Conservation (phyloP, 495 filamentous ascomycete genomes). For the Penicillium canescens region DNA sequence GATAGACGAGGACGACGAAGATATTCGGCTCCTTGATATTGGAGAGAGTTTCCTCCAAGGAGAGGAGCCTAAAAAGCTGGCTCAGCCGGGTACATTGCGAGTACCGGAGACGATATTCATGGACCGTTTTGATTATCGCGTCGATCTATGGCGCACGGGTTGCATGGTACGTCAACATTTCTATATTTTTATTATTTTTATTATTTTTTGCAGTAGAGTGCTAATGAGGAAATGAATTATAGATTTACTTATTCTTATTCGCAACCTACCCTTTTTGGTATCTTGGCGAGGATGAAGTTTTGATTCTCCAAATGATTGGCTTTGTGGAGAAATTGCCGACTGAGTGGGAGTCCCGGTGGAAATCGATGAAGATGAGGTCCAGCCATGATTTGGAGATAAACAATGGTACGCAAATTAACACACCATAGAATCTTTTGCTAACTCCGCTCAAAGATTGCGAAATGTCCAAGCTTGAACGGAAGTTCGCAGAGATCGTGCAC, state of each 20-base stretch:
- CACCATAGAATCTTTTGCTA: conserved; percentile 9
- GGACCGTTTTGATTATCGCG: conserved; percentile 34
- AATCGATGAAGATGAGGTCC: conserved; percentile 9
- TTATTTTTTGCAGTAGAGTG: no score
- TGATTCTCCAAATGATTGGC: conserved; percentile 18
- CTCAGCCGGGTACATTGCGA: conserved; percentile 31
- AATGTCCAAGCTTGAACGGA: conserved; percentile 6
- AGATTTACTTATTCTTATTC: conserved; percentile 26
- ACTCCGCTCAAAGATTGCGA: conserved; percentile 2
- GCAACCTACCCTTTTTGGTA: conserved; percentile 22
- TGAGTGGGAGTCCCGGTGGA: conserved; percentile 22
- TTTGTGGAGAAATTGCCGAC: conserved; percentile 16
- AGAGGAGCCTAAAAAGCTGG: conserved; percentile 27
- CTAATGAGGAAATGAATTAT: conserved; percentile 8
- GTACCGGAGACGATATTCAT: conserved; percentile 43
- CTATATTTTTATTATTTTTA: conserved; percentile 3
- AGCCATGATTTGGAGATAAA: conserved; percentile 10
- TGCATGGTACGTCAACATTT: conserved; percentile 28
- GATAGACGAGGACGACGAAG: conserved; percentile 39
- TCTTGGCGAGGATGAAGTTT: conserved; percentile 18
- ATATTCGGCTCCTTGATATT: conserved; percentile 39
- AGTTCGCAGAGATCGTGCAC: conserved; percentile 4
- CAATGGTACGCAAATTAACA: conserved; percentile 11
- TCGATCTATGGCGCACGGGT: conserved; percentile 45
- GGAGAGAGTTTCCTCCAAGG: conserved; percentile 36